Evolutionary conservation across 2,329 filamentous ascomycete genomes (phyloP).

Genomic region (Sarocladiaceae sp.): DNA sequence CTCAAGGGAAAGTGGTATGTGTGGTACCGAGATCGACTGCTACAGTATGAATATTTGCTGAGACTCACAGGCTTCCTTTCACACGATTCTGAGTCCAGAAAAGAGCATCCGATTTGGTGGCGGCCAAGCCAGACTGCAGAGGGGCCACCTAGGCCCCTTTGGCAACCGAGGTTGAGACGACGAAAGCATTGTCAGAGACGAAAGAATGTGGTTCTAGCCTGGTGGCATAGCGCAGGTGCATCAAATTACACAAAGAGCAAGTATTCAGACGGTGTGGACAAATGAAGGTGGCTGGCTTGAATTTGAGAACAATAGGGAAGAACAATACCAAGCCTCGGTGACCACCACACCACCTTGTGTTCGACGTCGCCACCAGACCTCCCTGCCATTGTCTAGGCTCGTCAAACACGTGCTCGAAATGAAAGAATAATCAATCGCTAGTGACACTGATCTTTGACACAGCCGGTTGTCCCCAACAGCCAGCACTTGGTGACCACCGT

Average conservation of each 20-base stretch:
- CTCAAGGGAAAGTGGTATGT: constrained; percentile 77
- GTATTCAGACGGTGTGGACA: too few relatives aligned
- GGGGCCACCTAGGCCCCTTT: background rate
- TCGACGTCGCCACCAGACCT: background rate
- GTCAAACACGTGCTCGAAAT: background rate
- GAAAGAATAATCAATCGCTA: background rate
- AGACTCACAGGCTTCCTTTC: constrained; percentile 25
- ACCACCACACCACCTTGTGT: background rate
- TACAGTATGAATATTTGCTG: background rate
- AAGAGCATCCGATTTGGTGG: background rate
- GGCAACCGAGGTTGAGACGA: too few relatives aligned
- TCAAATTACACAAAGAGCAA: background rate
- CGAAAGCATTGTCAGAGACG: too few relatives aligned
- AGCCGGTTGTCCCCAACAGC: background rate
- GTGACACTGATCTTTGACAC: background rate
- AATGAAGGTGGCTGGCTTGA: background rate
- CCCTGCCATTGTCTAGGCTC: background rate
- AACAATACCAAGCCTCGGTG: constrained; percentile 15
- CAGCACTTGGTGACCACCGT: background rate
- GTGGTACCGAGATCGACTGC: background rate
- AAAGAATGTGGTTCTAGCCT: background rate
- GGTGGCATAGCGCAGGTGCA: too few relatives aligned
- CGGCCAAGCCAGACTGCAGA: background rate
- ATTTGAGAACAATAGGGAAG: constrained; percentile 18
- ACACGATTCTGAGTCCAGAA: constrained; percentile 21